Evolutionary conservation across 2,329 filamentous ascomycete genomes (phyloP), one percentile per base, ranked within the genome.

Genomic region (Scytalidium sp.): DNA sequence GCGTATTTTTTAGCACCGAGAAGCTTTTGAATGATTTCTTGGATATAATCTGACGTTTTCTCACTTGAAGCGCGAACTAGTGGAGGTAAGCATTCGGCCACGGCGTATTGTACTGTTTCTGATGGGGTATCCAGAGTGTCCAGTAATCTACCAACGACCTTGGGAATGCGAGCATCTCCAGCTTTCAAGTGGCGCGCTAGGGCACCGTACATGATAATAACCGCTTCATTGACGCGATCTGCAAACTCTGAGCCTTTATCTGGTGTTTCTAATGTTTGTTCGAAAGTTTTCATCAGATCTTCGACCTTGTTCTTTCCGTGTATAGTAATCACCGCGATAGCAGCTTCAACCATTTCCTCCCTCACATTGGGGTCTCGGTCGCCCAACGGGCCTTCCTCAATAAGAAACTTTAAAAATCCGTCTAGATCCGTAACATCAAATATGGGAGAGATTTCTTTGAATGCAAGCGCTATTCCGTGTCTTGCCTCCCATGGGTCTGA

Each of bases 161-260:
- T 84, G 1, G 92, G 90, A 44, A 97, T 83, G 61, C 95, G 92
- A 57, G 83, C 73, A 67, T 99, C 94, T n/a, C 91, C 90, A 7
- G 84, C 71, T 58, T 88, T 83, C 51, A 99, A 73, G 74, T 99
- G 94, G 46, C 89, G 84, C 41, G 92, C 94, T 32, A 99, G 74
- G 46, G 95, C 93, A 65, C 94, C 94, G 61, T 99, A 99, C 67
- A 99, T 87, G 60, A 99, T 94, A 59, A 99, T 92, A 46, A 99
- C 92, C 17, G 95, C 94, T 70, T 99, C 94, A 60, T 97, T 97
- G 55, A 97, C 88, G 52, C 90, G 83, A 68, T 99, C 95, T 17
- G 89, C 85, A 47, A 86, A 83, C 57, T 92, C 84, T 1, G 86
- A 91, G 50, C 84, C 87, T 64, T 87, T 89, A 66, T 94, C 90